Evolutionary conservation across 2,329 filamentous ascomycete species (phyloP).

Genomic region (Plectosphaerella plurivora): DNA sequence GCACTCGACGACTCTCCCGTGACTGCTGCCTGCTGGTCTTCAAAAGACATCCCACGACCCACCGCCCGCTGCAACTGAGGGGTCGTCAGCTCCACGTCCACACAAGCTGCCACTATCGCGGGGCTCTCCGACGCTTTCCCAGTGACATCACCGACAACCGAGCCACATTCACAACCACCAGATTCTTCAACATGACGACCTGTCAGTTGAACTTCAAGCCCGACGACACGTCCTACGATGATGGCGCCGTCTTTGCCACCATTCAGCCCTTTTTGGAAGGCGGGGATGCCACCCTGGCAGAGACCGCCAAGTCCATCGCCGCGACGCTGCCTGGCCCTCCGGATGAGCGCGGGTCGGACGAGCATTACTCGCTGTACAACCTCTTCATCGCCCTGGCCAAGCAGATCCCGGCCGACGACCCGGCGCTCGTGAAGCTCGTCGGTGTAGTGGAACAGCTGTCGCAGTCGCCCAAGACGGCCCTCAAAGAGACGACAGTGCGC

Average conservation of each 20-base stretch:
- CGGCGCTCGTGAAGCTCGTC: conserved; percentile 9
- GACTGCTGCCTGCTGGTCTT: no score
- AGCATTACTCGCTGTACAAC: conserved; percentile 6
- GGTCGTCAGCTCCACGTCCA: no score
- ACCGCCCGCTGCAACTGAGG: no score
- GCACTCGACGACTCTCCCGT: no score
- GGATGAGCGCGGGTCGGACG: not conserved
- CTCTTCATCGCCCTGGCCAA: conserved; percentile 11
- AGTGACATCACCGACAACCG: no score
- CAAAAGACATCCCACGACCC: no score
- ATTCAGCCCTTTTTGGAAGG: not conserved
- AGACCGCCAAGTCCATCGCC: not conserved
- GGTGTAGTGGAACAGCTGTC: conserved; percentile 5
- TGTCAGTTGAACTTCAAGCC: not conserved
- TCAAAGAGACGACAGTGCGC: conserved; percentile 4
- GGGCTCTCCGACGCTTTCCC: no score
- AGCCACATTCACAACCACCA: no score
- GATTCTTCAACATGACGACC: not conserved
- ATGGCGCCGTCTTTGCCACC: not conserved
- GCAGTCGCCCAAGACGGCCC: conserved; percentile 8
- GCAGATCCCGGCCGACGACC: conserved; percentile 8
- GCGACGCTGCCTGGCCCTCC: not conserved
- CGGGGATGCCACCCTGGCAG: not conserved
- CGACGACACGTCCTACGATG: not conserved
- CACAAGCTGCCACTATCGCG: no score